phyloP scores from a whole-genome alignment of 2,329 filamentous ascomycete genomes.

The Samsoniella hepiali region DNA sequence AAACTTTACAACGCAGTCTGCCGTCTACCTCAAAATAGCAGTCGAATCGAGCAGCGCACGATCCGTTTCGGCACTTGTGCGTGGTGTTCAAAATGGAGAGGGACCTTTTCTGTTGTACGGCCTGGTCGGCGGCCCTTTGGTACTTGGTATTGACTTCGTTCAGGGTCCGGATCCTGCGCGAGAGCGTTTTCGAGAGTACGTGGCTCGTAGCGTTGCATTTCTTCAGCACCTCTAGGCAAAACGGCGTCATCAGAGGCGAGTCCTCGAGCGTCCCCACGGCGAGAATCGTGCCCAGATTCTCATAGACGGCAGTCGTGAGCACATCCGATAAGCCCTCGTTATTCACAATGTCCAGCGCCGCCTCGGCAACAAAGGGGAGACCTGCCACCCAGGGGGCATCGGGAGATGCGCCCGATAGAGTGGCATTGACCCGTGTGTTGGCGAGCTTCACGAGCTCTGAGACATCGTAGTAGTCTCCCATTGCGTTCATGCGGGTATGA shows the following conservation, averaged over 20 bases:
- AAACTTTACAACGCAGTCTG: background rate
- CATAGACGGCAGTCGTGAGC: background rate
- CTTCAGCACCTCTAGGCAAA: background rate
- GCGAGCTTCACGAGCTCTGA: background rate
- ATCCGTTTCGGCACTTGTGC: background rate
- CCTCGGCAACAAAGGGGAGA: background rate
- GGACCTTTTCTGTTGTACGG: background rate
- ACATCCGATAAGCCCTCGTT: background rate
- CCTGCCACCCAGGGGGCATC: background rate
- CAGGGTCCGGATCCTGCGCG: background rate
- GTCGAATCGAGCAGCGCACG: background rate
- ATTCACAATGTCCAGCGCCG: background rate
- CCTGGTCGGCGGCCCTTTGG: background rate
- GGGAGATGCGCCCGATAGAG: background rate
- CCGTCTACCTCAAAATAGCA: background rate
- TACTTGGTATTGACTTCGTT: background rate
- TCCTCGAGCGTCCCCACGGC: background rate
- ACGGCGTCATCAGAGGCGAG: constrained; percentile 7
- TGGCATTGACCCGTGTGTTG: background rate
- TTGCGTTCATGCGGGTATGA: constrained; percentile 2
- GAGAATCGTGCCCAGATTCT: background rate
- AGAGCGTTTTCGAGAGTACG: background rate
- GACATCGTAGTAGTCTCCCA: background rate
- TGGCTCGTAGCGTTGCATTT: background rate
- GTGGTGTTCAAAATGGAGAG: background rate